Conservation (phyloP, 768 basidiomycete species). For the Antrodiella citrinella region DNA sequence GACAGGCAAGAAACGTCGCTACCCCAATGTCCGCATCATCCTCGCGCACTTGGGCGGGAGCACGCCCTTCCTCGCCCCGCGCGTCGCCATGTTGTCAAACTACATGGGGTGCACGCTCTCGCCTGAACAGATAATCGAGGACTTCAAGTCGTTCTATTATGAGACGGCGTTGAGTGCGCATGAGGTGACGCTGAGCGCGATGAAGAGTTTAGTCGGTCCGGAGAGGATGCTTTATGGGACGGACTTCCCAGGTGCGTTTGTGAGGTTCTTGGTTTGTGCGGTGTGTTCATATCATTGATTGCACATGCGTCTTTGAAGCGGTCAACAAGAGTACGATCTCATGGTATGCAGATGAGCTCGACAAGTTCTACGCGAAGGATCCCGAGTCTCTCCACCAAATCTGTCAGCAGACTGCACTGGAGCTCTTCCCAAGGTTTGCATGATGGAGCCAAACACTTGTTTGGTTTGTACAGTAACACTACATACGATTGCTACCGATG, state of each 20-base stretch:
- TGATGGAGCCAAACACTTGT: no score
- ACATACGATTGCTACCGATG: no score
- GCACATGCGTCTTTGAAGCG: constrained; percentile 40
- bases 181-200: constrained; percentile 39
- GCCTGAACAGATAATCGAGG: constrained; percentile 56
- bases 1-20: constrained; percentile 59
- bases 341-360: constrained; percentile 56
- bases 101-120: constrained; percentile 65
- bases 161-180: constrained; percentile 64
- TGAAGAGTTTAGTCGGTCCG: constrained; percentile 40
- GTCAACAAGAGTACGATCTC: constrained; percentile 44
- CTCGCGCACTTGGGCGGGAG: constrained; percentile 73
- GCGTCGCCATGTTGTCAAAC: constrained; percentile 57
- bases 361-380: constrained; percentile 38
- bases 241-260: constrained; percentile 61
- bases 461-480: no score
- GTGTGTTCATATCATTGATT: neutral
- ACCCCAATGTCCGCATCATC: constrained; percentile 50
- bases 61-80: constrained; percentile 54
- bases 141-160: constrained; percentile 67
- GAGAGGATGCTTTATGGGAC: constrained; percentile 62
- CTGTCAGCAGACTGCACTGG: constrained; percentile 40
- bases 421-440: constrained; percentile 35
- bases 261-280: no score
- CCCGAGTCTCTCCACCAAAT: constrained; percentile 33